A percentile compares a stretch with the other conserved stretches of the same genome.
These are phyloP conservation scores for Musa schizocarpa DNA, from an alignment of 176 grass and related monocot species.

Conservation along the genomic window DNA sequence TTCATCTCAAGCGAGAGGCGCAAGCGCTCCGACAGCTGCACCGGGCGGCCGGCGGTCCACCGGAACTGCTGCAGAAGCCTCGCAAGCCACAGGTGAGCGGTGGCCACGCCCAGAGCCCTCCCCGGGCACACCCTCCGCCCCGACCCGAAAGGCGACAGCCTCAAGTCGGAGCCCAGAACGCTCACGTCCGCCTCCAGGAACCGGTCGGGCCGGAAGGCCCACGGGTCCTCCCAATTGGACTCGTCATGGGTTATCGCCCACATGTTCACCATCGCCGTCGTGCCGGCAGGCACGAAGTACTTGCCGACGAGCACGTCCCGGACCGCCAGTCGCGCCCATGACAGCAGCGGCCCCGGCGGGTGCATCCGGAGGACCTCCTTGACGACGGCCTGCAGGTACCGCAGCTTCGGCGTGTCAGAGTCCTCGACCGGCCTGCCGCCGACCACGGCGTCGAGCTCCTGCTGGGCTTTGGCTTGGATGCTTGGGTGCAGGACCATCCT, in stretches of 20 bases:
- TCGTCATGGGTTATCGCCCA: slow-evolving; percentile 39
- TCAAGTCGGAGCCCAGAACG: slow-evolving; percentile 12
- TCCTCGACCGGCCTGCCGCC: background rate
- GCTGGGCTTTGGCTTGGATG: slow-evolving; percentile 25
- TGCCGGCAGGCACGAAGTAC: slow-evolving; percentile 18
- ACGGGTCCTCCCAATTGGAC: slow-evolving; percentile 28
- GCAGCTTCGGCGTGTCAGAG: slow-evolving; percentile 6
- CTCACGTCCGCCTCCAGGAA: slow-evolving; percentile 14
- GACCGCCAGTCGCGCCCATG: slow-evolving; percentile 27
- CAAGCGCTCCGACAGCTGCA: slow-evolving; percentile 18
- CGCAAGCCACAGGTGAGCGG: background rate
- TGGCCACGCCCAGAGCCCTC: slow-evolving; percentile 24
- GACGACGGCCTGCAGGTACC: slow-evolving; percentile 5
- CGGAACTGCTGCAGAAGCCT: slow-evolving; percentile 14
- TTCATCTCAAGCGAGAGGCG: slow-evolving; percentile 43
- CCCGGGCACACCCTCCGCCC: slow-evolving; percentile 33
- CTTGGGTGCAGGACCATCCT: slow-evolving; percentile 24
- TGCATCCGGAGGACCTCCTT: slow-evolving; percentile 34
- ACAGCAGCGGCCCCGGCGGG: slow-evolving; percentile 35
- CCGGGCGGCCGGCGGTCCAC: background rate
- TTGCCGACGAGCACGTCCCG: slow-evolving; percentile 13
- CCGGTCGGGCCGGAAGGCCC: slow-evolving; percentile 28
- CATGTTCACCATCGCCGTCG: slow-evolving; percentile 46
- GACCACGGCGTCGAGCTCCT: slow-evolving; percentile 9
- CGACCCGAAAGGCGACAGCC: slow-evolving; percentile 25